Evolutionary conservation across 495 filamentous ascomycete species (phyloP).

Genomic region (Podospora tetraspora): DNA sequence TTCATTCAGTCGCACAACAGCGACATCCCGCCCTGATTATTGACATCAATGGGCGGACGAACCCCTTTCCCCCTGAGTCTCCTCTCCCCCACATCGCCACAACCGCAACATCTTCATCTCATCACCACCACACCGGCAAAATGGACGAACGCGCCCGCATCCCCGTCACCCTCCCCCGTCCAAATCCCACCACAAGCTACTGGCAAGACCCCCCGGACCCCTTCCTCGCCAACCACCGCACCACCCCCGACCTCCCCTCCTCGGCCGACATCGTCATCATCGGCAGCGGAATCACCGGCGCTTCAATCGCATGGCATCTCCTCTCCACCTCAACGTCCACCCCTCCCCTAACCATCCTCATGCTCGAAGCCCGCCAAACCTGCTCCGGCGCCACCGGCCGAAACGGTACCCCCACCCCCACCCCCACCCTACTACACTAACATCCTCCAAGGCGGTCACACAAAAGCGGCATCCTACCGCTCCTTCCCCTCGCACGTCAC

Average conservation of each 20-base stretch:
- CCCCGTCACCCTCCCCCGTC: conserved; percentile 45
- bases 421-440: neutral
- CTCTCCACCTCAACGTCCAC: conserved; percentile 29
- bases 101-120: neutral
- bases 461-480: conserved; percentile 58
- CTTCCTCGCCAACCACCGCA: conserved; percentile 49
- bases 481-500: conserved; percentile 43
- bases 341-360: conserved; percentile 34
- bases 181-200: conserved; percentile 60
- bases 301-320: conserved; percentile 54
- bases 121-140: neutral
- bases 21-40: neutral
- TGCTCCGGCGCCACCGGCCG: conserved; percentile 57
- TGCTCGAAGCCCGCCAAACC: conserved; percentile 55
- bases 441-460: conserved; percentile 50
- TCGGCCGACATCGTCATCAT: conserved; percentile 57
- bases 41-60: neutral
- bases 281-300: conserved; percentile 66
- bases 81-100: neutral
- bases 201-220: conserved; percentile 63
- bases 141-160: conserved; percentile 45
- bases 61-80: neutral
- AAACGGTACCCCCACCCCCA: conserved; percentile 40
- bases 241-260: conserved; percentile 40
- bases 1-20: neutral